Base-by-base conservation (phyloP, 495 filamentous ascomycete genomes). In the Astrothelium subdiscretum region DNA sequence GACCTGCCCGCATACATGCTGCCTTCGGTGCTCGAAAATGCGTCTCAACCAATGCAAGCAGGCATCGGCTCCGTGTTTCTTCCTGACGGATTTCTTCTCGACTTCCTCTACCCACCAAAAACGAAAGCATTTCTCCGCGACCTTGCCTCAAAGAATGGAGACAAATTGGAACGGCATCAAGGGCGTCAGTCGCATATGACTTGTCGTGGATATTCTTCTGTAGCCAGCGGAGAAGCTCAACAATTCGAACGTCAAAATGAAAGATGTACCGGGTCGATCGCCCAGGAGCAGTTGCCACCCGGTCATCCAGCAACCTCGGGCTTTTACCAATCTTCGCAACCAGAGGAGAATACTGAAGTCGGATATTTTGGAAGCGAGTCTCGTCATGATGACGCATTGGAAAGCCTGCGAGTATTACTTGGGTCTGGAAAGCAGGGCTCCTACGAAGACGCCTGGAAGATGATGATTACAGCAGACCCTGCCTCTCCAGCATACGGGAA, bases 61-160 rank as follows among this genome's bases (percentile, higher is more conserved):
- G 61, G 48, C 13, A 15, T 18, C 10, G 31, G 62, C 40, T 57
- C 51, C 32, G 20, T 26, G n/a, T 58, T 58, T 5, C 27, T 69
- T 11, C 35, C 58, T 20, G 67, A 70, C 22, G 63, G 42, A 35
- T 63, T 77, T 32, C 75, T 85, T 40, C 74, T 87, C 63, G 85
- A 86, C 67, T 87, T 88, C 62, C 70, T 88, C 15, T 87, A 86
- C 62, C 85, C 85, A 10, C 73, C 70, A 26, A 76, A 78, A 6
- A 77, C 83, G 3, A 54, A 54, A 29, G 48, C 48, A 26, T 54
- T 54, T 54, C 48, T 54, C 20, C 48, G 48, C 20, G 48, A 54
- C 5, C 48, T 54, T 15, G 48, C 48, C 22, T 27, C 48, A 54
- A 29, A 1, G 20, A 54, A 54, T 54, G 48, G 48, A 29, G 48